Evolutionary conservation across 129 eudicot genomes (phyloP).

Genomic region (Escallonia rubra): DNA sequence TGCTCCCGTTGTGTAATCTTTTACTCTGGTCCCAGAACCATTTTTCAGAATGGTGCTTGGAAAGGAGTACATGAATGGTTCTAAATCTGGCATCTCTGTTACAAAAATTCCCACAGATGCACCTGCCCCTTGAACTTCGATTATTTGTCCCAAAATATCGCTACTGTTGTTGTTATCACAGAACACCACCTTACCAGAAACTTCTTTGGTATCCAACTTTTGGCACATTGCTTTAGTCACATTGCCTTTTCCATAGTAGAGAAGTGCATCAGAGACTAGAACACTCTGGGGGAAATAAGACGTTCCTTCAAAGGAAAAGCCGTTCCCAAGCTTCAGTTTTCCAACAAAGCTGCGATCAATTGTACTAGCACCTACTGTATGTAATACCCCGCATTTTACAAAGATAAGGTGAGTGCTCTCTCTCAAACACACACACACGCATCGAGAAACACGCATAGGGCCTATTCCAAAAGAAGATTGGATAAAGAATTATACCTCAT

Average conservation of each 20-base stretch:
- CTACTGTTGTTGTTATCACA: too few relatives aligned
- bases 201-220: too few relatives aligned
- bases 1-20: constrained; percentile 24
- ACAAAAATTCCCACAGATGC: constrained; percentile 29
- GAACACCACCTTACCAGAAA: too few relatives aligned
- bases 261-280: constrained; percentile 5
- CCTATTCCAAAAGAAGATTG: too few relatives aligned
- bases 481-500: too few relatives aligned
- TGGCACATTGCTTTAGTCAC: constrained; percentile 2
- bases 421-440: too few relatives aligned
- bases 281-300: constrained; percentile 20
- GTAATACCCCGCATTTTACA: too few relatives aligned
- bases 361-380: constrained; percentile 38
- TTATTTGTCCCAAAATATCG: too few relatives aligned
- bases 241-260: constrained; percentile 21
- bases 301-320: constrained; percentile 24
- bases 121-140: too few relatives aligned
- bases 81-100: constrained; percentile 9
- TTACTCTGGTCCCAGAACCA: constrained; percentile 5
- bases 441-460: too few relatives aligned
- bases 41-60: constrained; percentile 13
- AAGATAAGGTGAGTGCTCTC: too few relatives aligned
- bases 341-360: constrained; percentile 26
- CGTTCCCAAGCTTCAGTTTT: constrained; percentile 21
- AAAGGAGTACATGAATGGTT: constrained; percentile 6